Base-by-base conservation (phyloP, 352 stramenopile species). In the Blastocystis sp. region DNA sequence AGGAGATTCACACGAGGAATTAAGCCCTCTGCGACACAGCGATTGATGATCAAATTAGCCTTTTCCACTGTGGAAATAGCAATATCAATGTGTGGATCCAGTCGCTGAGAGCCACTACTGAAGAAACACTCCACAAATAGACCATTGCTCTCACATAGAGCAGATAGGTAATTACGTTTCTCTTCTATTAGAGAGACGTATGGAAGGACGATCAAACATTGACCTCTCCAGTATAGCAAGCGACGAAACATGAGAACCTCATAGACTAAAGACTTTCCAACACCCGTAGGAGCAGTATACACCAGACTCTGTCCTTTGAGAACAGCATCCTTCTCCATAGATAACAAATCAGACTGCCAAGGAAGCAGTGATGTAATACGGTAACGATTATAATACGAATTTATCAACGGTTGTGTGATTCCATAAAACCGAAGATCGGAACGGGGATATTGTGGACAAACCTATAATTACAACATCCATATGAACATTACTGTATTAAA, bases 241-340 rank as follows among this genome's bases (percentile, higher is more conserved):
- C 71, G 46, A 2, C 71, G 71, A n/a, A 81, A 43, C 71, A 81
- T 65, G 6, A 63, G 29, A 29, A 81, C 32, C 9, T 81, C 71
- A 56, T 81, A 81, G 51, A 81, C 71, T 14, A 81, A 27, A 37
- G 71, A 81, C 51, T 81, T 81, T 57, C 71, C 71, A 43, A 81
- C 52, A 43, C 71, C 71, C 24, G 71, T 81, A 24, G 71, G 71
- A 81, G 71, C 71, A 21, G 42, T 52, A 52, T 81, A 81, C 43
- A 81, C 71, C 12, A 81, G 27, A 39, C 65, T 81, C 32, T 42
- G 19, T 46, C 71, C 71, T 9, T 43, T 59, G 14, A 81, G 32
- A 19, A 81, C 71, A 27, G 21, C 49, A 61, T 81, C 52, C 1
- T 37, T 56, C 2, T 65, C 35, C 1, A 39, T 27, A 12, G 27